These are phyloP conservation scores for Aspergillus tamarii DNA, from an alignment of 2,329 filamentous ascomycete genomes.

Conservation along the genomic window DNA sequence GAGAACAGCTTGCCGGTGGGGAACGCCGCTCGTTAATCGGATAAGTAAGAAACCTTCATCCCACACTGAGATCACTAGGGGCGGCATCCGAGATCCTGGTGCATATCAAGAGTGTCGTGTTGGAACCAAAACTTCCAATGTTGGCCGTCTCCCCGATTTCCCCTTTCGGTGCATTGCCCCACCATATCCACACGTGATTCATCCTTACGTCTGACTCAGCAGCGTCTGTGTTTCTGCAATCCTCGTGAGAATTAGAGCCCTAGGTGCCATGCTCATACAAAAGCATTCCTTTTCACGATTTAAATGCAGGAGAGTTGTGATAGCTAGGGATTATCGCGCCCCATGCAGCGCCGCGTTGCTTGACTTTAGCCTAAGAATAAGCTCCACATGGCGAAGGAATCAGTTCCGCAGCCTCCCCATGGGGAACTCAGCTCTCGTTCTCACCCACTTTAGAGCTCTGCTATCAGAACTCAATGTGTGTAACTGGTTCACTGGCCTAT, in stretches of 20 bases:
- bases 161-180: conserved; percentile 19
- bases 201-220: conserved; percentile 15
- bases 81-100: conserved; percentile 5
- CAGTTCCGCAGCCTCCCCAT: conserved; percentile 7
- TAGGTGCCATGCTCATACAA: background rate
- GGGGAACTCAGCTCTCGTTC: conserved; percentile 3
- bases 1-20: conserved; percentile 19
- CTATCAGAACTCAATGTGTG: background rate
- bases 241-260: background rate
- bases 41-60: conserved; percentile 15
- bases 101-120: conserved; percentile 15
- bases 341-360: background rate
- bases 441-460: background rate
- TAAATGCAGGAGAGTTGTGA: background rate
- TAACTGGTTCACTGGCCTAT: background rate
- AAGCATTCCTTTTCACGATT: background rate
- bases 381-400: conserved; percentile 5
- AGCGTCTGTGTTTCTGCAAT: background rate
- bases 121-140: conserved; percentile 24
- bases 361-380: background rate
- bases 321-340: background rate
- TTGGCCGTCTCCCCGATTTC: conserved; percentile 27
- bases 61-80: conserved; percentile 7
- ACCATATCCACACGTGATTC: conserved; percentile 22
- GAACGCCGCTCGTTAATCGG: conserved; percentile 14